A percentile compares a stretch with the other conserved stretches of the same genome.
These are phyloP conservation scores for Podospora fimiseda DNA, from an alignment of 495 filamentous ascomycete species.

Conservation along the genomic window DNA sequence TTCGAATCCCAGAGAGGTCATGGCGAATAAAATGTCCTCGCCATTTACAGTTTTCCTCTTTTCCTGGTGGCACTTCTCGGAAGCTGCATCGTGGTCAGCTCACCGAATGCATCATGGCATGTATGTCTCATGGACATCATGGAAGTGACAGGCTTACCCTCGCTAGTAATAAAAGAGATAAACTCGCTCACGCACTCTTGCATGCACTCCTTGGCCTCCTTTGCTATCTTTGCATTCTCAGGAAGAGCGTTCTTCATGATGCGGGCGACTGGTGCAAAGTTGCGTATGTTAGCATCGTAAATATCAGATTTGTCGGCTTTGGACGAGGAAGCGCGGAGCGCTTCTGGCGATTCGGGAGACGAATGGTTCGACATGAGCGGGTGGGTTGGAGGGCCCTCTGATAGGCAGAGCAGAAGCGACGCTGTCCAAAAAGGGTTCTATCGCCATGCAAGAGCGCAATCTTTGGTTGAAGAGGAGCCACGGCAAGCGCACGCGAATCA, in stretches of 20 bases:
- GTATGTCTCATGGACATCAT: slow-evolving; percentile 12
- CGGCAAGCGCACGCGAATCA: slow-evolving; percentile 36
- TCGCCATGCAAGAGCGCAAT: slow-evolving; percentile 31
- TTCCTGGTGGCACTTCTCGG: slow-evolving; percentile 98
- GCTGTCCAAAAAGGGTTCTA: slow-evolving; percentile 35
- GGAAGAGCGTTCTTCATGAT: slow-evolving; percentile 98
- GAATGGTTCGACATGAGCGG: slow-evolving; percentile 49
- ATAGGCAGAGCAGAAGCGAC: slow-evolving; percentile 39
- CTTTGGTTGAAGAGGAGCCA: slow-evolving; percentile 24
- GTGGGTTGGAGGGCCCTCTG: slow-evolving; percentile 36
- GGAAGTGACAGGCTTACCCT: slow-evolving; percentile 59
- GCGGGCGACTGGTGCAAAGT: slow-evolving; percentile 88
- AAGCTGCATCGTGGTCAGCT: slow-evolving; percentile 56
- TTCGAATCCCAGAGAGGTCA: slow-evolving; percentile 98
- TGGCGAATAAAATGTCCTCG: slow-evolving; percentile 96
- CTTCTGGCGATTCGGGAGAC: slow-evolving; percentile 40
- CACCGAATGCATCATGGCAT: slow-evolving; percentile 15
- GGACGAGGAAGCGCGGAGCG: slow-evolving; percentile 30
- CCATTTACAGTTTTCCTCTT: slow-evolving; percentile 99
- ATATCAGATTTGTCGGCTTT: slow-evolving; percentile 43
- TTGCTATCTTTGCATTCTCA: slow-evolving; percentile 98
- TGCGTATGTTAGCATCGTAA: slow-evolving; percentile 82
- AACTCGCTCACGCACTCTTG: slow-evolving; percentile 99
- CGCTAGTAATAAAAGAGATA: slow-evolving; percentile 99
- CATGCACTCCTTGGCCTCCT: slow-evolving; percentile 99